phyloP scores from a whole-genome alignment of 805 yeast genomes.

The Starmerella kuoi region DNA sequence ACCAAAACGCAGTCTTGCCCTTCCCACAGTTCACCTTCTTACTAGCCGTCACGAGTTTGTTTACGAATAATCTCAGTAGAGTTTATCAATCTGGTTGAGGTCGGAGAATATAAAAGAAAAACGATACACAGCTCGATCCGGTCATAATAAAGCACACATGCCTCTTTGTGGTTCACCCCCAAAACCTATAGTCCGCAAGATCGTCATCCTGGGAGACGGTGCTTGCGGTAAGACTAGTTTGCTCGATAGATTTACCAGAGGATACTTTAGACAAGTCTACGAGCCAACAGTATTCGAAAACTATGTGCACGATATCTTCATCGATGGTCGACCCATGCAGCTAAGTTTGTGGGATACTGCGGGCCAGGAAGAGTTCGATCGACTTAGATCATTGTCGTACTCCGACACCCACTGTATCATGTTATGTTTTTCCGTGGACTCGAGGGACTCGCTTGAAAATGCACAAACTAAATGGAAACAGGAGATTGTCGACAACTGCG shows the following conservation, averaged over 20 bases:
- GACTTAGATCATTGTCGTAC: constrained; percentile 82
- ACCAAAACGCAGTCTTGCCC: too few relatives aligned
- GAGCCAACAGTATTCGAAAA: constrained; percentile 97
- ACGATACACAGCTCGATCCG: too few relatives aligned
- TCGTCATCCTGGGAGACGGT: constrained; percentile 93
- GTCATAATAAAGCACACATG: too few relatives aligned
- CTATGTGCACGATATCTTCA: constrained; percentile 91
- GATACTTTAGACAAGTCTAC: constrained; percentile 95
- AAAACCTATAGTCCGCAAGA: constrained; percentile 63
- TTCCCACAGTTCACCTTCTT: too few relatives aligned
- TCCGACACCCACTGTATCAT: constrained; percentile 94
- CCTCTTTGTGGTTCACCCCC: constrained; percentile 31
- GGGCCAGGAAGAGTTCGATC: constrained; percentile 96
- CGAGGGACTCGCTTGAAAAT: constrained; percentile 85
- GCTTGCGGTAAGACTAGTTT: constrained; percentile 97
- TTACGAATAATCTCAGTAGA: too few relatives aligned
- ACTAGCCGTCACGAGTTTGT: too few relatives aligned
- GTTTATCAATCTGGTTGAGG: too few relatives aligned
- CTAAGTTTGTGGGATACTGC: constrained; percentile 97
- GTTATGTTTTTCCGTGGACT: constrained; percentile 90
- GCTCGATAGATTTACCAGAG: constrained; percentile 88
- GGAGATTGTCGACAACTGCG: constrained; percentile 93
- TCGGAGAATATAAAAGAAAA: too few relatives aligned
- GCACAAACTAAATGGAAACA: constrained; percentile 96
- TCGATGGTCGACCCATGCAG: constrained; percentile 86